A percentile compares a stretch with the other conserved stretches of the same genome.
phyloP scores from a whole-genome alignment of 768 basidiomycete species.

The Serendipita sp. region DNA sequence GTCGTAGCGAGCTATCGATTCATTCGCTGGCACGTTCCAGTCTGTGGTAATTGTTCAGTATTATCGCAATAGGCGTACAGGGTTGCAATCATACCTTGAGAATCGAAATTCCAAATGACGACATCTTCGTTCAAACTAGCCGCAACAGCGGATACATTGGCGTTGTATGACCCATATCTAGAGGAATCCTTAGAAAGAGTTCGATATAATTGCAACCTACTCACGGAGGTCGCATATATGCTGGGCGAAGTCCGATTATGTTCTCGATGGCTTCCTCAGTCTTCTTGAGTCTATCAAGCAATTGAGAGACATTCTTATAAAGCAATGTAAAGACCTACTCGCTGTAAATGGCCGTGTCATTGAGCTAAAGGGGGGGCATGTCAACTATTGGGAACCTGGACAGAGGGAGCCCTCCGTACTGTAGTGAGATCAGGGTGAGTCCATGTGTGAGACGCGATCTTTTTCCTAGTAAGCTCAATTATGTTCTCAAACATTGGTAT shows the following conservation, averaged over 20 bases:
- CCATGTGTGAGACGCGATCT: slow-evolving; percentile 9
- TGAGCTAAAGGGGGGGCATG: not conserved
- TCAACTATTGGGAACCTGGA: not conserved
- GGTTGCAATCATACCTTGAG: not conserved
- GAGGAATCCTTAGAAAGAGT: not conserved
- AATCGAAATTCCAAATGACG: slow-evolving; percentile 15
- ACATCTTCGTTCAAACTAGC: slow-evolving; percentile 3
- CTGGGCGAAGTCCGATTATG: slow-evolving; percentile 4
- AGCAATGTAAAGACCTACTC: not conserved
- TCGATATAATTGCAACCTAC: not conserved
- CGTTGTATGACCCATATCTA: slow-evolving; percentile 4
- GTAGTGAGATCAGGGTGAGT: slow-evolving; percentile 7
- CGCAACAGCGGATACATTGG: slow-evolving; percentile 4
- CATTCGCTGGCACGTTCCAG: slow-evolving; percentile 6
- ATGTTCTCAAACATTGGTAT: not conserved
- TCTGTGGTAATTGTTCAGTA: slow-evolving; percentile 6
- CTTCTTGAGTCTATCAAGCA: not conserved
- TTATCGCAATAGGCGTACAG: not conserved
- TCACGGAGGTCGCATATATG: slow-evolving; percentile 6
- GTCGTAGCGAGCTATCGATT: slow-evolving; percentile 10
- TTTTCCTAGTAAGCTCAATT: not conserved
- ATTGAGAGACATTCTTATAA: not conserved
- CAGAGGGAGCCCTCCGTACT: not conserved
- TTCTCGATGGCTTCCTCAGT: slow-evolving; percentile 5
- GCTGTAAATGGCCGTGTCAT: not conserved